Conservation (phyloP, 2,329 filamentous ascomycete genomes). For the Stachybotrys chlorohalonatus region DNA sequence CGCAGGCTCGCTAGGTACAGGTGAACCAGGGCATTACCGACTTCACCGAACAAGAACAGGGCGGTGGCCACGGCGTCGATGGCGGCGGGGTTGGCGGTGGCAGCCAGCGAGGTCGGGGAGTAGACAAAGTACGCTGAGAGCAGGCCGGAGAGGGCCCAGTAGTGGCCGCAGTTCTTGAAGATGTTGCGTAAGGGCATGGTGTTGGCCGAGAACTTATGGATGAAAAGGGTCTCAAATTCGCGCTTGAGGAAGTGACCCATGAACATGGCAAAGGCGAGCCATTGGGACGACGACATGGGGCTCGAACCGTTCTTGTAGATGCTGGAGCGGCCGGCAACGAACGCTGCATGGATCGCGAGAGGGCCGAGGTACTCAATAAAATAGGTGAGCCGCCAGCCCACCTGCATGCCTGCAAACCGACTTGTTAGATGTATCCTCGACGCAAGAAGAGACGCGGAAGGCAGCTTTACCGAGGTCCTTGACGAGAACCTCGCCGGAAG, state of each 20-base stretch:
- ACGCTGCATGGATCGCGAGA: conserved; percentile 72
- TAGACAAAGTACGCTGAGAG: conserved; percentile 83
- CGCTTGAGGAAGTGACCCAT: conserved; percentile 86
- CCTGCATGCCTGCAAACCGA: conserved; percentile 60
- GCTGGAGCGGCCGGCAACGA: conserved; percentile 63
- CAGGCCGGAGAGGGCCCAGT: conserved; percentile 78
- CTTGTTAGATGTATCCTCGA: background rate
- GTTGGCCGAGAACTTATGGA: conserved; percentile 89
- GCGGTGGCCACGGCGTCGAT: conserved; percentile 60
- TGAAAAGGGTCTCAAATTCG: conserved; percentile 86
- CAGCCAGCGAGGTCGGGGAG: conserved; percentile 60
- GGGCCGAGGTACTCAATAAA: conserved; percentile 92
- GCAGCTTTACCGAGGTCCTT: conserved; percentile 75
- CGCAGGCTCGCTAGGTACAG: conserved; percentile 69
- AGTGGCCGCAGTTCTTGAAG: conserved; percentile 91
- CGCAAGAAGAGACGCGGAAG: background rate
- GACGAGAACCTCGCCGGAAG: conserved; percentile 59
- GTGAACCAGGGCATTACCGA: conserved; percentile 74
- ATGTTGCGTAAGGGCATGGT: conserved; percentile 91
- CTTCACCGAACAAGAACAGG: conserved; percentile 69
- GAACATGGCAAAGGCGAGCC: conserved; percentile 64
- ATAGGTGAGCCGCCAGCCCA: conserved; percentile 90
- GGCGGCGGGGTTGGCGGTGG: conserved; percentile 34
- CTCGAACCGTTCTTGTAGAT: conserved; percentile 34
- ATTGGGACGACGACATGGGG: conserved; percentile 57